Base-by-base conservation (phyloP, 1,284 basidiomycete species). In the Ganoderma lucidum region DNA sequence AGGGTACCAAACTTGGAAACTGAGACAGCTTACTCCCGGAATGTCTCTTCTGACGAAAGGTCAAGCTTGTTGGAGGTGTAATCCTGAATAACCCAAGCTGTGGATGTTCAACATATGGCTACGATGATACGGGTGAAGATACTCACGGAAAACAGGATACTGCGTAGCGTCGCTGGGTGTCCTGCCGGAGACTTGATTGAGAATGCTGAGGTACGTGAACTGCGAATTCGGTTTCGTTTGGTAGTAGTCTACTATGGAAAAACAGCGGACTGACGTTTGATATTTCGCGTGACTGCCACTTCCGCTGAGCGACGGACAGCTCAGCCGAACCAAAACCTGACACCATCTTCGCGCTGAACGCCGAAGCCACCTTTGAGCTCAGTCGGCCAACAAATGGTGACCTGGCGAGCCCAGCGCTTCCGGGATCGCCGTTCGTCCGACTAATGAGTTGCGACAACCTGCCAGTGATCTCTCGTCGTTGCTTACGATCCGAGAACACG, bases 151-250 rank as follows among this genome's bases (percentile, higher is more conserved):
- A 23, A 98, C 90, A 0, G 97, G 97, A 81, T 97, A 98, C 76
- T 98, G 96, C 0, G 96, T 98, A 8, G 97, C 94, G 81, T 99
- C 95, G 76, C 91, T 96, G 1, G 95, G 95, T 1, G 95, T 97
- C n/a, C 95, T 86, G 61, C 95, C 95, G 1, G 95, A 96, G 30
- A 94, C 87, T 78, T 97, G 95, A 74, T 97, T 97, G 63, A 97
- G 82, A 69, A 97, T 89, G 71, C 93, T 92, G 56, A 96, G 80
- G 78, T 96, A 96, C 0, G 93, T 92, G 81, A 95, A 96, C 95
- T 96, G 68, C 48, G 23, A 6, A 51, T 51, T 8, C 19, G 35
- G 12, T 14, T 19, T 28, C 23, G 12, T 23, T 17, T 44, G 41
- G 4, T 23, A 41, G 4, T 23, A 28, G 1, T n/a, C 44, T 39